Evolutionary conservation across 2,329 filamentous ascomycete genomes (phyloP), one percentile per base, ranked within the genome.

Genomic region (Hypoxylon sp.): DNA sequence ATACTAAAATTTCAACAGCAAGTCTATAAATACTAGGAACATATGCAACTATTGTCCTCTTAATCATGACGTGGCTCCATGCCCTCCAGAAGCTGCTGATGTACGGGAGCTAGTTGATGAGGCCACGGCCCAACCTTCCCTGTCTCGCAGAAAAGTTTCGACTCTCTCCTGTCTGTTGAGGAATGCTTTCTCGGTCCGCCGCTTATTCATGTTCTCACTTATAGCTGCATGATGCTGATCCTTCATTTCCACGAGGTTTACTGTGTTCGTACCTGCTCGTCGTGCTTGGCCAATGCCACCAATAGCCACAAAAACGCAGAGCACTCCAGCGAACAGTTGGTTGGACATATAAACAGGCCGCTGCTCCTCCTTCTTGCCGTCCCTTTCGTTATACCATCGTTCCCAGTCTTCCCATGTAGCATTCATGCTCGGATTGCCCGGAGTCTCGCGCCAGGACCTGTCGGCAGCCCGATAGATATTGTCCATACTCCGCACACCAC

Each of bases 371-470:
- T 79, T 75, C 70, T 77, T 78, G 68, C 84, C 82, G 54, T 84
- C 79, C 76, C 84, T 79, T 79, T 85, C 79, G 35, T 89, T 84
- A 74, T 92, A 87, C 90, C 92, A 97, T 49, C 86, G 86, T 82
- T 97, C 93, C 95, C 95, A 98, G 79, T 99, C 96, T 79, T 99
- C 96, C 96, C 96, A 99, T 0, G 96, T 98, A 0, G 94, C 96
- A 79, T 98, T 98, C 73, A 82, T 81, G 56, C 85, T 85, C 11
- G 87, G 79, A 61, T 81, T 86, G 25, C 83, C 83, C 0, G 84
- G 82, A 35, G 78, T 77, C 13, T 81, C 74, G 37, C 86, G 83
- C 87, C 87, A 90, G 3, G 79, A 76, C 25, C 77, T 79, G 69
- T 88, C 83, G 14, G 81, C 79, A 2, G 79, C 71, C 42, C 84